phyloP scores from a whole-genome alignment of 129 eudicot genomes.

The Artemisia tridentata region DNA sequence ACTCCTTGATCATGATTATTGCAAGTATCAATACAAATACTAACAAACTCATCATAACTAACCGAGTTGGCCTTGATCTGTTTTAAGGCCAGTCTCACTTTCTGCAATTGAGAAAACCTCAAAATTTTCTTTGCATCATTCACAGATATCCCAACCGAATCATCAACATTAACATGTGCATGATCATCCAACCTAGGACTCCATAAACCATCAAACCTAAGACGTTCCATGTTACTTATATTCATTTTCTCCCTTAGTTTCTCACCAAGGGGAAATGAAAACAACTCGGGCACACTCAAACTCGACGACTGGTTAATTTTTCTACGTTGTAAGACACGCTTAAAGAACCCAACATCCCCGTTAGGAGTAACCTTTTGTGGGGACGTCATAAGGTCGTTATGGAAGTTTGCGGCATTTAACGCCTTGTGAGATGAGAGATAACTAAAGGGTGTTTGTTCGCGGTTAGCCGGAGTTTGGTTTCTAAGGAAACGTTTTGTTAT shows the following conservation, averaged over 20 bases:
- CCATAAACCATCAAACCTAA: constrained; percentile 39
- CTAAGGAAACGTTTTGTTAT: constrained; percentile 47
- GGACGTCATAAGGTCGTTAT: neutral
- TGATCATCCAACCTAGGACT: constrained; percentile 31
- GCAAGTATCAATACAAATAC: constrained; percentile 41
- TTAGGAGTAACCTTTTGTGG: constrained; percentile 15
- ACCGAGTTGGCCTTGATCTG: constrained; percentile 44
- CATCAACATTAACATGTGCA: constrained; percentile 16
- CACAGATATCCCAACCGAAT: constrained; percentile 34
- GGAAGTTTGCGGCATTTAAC: neutral
- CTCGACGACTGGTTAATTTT: constrained; percentile 39
- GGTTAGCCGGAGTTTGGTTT: constrained; percentile 17
- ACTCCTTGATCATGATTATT: constrained; percentile 40
- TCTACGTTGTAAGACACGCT: constrained; percentile 50
- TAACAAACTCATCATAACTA: constrained; percentile 47
- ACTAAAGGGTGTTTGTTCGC: constrained; percentile 19
- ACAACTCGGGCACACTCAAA: constrained; percentile 38
- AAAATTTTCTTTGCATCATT: constrained; percentile 49
- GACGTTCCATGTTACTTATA: constrained; percentile 29
- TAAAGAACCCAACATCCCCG: constrained; percentile 38
- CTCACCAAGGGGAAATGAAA: constrained; percentile 49
- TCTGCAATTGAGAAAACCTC: constrained; percentile 53
- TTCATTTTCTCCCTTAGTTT: constrained; percentile 49
- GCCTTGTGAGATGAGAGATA: constrained; percentile 25
- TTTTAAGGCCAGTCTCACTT: constrained; percentile 40